Conservation (phyloP, 2,329 filamentous ascomycete species). For the Paraphoma chrysanthemicola region DNA sequence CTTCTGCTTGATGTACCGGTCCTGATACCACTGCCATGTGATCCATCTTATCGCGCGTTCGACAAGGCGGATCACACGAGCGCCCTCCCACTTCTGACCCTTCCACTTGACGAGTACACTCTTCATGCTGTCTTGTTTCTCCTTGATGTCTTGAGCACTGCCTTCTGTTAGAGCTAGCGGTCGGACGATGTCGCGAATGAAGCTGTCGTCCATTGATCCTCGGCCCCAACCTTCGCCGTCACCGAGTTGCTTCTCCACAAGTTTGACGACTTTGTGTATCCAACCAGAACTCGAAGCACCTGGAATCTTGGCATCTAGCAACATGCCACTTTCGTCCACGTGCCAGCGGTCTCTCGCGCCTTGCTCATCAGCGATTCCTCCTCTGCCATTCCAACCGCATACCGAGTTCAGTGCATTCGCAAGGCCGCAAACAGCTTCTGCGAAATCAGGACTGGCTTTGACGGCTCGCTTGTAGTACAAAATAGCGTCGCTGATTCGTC, state of each 20-base stretch:
- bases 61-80: slow-evolving; percentile 79
- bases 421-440: slow-evolving; percentile 94
- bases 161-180: slow-evolving; percentile 52
- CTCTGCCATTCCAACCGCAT: slow-evolving; percentile 90
- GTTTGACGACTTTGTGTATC: slow-evolving; percentile 88
- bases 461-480: slow-evolving; percentile 90
- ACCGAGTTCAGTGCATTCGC: slow-evolving; percentile 96
- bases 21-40: slow-evolving; percentile 86
- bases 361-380: slow-evolving; percentile 77
- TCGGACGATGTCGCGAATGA: slow-evolving; percentile 52
- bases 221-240: slow-evolving; percentile 88
- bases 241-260: slow-evolving; percentile 84
- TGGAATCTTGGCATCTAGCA: slow-evolving; percentile 72
- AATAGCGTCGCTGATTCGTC: slow-evolving; percentile 90
- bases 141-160: slow-evolving; percentile 37
- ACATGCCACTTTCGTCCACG: slow-evolving; percentile 82
- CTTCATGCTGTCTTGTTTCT: slow-evolving; percentile 47
- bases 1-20: slow-evolving; percentile 71
- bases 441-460: slow-evolving; percentile 90
- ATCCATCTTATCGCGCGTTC: slow-evolving; percentile 82
- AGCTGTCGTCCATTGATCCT: slow-evolving; percentile 64
- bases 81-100: slow-evolving; percentile 84
- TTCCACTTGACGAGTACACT: slow-evolving; percentile 62
- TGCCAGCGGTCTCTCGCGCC: slow-evolving; percentile 90
- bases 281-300: slow-evolving; percentile 74